Evolutionary conservation across 441 rosid species (phyloP).

Genomic region (Erodium texanum): DNA sequence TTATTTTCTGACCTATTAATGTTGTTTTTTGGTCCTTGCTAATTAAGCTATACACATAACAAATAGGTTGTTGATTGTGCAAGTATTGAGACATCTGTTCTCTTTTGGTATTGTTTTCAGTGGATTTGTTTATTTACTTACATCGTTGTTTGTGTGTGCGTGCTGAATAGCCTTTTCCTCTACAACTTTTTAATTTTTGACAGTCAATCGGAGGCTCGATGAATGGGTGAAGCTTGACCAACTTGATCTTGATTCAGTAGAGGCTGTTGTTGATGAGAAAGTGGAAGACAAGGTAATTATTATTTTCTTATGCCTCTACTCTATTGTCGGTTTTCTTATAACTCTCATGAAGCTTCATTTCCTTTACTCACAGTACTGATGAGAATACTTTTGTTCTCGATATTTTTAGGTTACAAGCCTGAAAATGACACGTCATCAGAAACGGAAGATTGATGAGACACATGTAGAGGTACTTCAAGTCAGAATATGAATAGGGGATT

Average conservation of each 20-base stretch:
- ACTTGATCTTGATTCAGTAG: slow-evolving; percentile 85
- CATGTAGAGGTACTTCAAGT: slow-evolving; percentile 66
- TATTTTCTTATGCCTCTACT: not conserved
- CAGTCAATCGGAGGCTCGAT: slow-evolving; percentile 96
- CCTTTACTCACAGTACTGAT: not conserved
- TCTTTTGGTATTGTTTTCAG: no score
- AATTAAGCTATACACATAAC: no score
- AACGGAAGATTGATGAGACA: slow-evolving; percentile 94
- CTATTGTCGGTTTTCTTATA: not conserved
- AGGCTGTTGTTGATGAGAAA: slow-evolving; percentile 88
- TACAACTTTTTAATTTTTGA: not conserved
- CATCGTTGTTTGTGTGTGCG: no score
- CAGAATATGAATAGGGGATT: not conserved
- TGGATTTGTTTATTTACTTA: no score
- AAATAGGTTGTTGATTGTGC: no score
- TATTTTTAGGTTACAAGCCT: slow-evolving; percentile 70
- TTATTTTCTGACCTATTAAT: no score
- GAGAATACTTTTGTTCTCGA: not conserved
- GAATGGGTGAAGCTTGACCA: slow-evolving; percentile 98
- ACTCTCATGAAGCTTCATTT: not conserved
- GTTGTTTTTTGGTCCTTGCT: no score
- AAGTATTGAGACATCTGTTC: no score
- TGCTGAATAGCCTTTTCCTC: no score
- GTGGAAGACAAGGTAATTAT: slow-evolving; percentile 86
- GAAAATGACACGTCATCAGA: slow-evolving; percentile 99